Percentiles rank a stretch among this genome's conserved stretches.
Evolutionary conservation across 2,329 filamentous ascomycete genomes (phyloP).

Genomic region (Talaromyces pinophilus): DNA sequence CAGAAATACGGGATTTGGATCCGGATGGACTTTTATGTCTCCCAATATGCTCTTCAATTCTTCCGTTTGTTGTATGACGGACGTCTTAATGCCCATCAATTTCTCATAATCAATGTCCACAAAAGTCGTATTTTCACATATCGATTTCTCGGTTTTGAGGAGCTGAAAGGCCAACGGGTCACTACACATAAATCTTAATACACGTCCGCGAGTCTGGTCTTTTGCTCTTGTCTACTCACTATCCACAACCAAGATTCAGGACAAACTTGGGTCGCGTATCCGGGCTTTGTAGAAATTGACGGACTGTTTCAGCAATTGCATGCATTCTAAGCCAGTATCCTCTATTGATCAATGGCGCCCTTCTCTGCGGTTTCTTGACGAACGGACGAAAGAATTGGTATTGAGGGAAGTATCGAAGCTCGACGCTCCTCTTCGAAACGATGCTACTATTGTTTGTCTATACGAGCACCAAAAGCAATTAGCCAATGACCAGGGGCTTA

Average conservation of each 20-base stretch:
- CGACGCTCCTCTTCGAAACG: conserved; percentile 89
- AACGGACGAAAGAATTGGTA: conserved; percentile 86
- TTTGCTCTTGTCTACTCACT: conserved; percentile 60
- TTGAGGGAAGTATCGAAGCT: conserved; percentile 79
- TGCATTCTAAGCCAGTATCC: conserved; percentile 86
- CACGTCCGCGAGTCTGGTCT: conserved; percentile 23
- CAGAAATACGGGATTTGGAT: conserved; percentile 53
- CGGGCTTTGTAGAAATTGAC: conserved; percentile 66
- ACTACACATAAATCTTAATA: conserved; percentile 52
- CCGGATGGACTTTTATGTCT: conserved; percentile 42
- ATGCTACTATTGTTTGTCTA: conserved; percentile 91
- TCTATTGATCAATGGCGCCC: conserved; percentile 86
- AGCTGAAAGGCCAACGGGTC: conserved; percentile 87
- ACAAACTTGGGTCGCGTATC: conserved; percentile 66
- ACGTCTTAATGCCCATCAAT: conserved; percentile 72
- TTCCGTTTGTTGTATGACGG: conserved; percentile 64
- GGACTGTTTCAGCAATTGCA: conserved; percentile 73
- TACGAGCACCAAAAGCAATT: not conserved
- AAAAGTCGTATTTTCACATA: conserved; percentile 64
- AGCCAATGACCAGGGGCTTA: not conserved
- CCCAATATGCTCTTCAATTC: conserved; percentile 59
- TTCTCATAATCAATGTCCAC: conserved; percentile 85
- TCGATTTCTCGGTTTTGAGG: conserved; percentile 63
- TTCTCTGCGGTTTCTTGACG: conserved; percentile 76
- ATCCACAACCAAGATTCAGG: conserved; percentile 85